Evolutionary conservation across 768 basidiomycete species (phyloP), one percentile per base, ranked within the genome.

Genomic region (Hygrophorus pudorinus): DNA sequence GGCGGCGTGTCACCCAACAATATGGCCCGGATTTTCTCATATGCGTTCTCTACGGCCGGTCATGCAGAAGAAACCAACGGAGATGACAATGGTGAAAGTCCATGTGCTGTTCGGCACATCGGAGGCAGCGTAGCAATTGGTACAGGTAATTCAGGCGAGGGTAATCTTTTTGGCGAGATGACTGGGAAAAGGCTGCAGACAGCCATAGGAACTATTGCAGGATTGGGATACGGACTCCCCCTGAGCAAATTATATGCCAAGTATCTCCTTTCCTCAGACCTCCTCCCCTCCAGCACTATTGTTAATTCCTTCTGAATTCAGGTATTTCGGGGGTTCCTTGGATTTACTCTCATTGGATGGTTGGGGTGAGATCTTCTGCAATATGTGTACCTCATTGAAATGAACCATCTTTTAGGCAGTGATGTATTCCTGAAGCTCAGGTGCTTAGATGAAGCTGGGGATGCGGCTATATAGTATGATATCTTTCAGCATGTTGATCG

Each of bases 21-120:
- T 58, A 76, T 91, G 71, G 65, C 73, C 14, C 75, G 78, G 36
- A 85, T 93, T 45, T 93, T 93, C 62, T 89, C 88, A 13, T 93
- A 93, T 59, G 87, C 87, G 5, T 93, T 91, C 59, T 91, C 89
- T 4, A 91, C 90, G 4, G 88, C 87, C 2, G 81, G 79, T 5
- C 64, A 72, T 34, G 65, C 65, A 8, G 63, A 62, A 17, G 44
- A 51, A 4, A 57, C 50, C 30, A 51, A 57, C 4, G 68, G 65
- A 16, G 65, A 70, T 35, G 70, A 68, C 38, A 70, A 60, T 3
- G 75, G 65, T 8, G 81, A 77, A 27, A 85, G 85, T 0, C 85
- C 86, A 1, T 86, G 87, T 50, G 83, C 82, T 34, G 82, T 83
- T 34, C 81, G 88, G 54, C 73, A 84, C 50, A 64, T 85, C n/a